Evolutionary conservation across 176 grass and related monocot genomes (phyloP).

Genomic region (Hordeum vulgare): DNA sequence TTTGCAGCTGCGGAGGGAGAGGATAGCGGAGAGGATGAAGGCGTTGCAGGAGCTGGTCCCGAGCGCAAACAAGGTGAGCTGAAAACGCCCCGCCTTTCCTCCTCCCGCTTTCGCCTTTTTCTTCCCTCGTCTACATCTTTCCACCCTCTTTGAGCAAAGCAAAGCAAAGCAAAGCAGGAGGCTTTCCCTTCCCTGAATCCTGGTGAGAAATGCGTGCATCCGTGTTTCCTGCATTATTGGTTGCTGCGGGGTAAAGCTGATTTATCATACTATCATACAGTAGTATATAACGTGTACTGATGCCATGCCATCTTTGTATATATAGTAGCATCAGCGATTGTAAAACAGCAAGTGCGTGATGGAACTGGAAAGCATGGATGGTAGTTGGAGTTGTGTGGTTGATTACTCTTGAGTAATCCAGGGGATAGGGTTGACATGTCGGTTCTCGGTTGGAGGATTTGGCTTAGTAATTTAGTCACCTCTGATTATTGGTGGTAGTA

Average conservation of each 20-base stretch:
- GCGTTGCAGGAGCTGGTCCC: slow-evolving; percentile 90
- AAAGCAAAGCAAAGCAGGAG: slow-evolving; percentile 31
- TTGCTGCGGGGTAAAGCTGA: not conserved
- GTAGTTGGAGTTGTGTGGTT: not conserved
- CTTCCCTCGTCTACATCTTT: not conserved
- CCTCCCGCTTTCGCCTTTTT: slow-evolving; percentile 7
- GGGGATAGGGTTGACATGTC: not conserved
- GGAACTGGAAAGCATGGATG: slow-evolving; percentile 2
- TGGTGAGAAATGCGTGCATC: slow-evolving; percentile 13
- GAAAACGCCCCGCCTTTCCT: not conserved
- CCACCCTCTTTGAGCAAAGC: slow-evolving; percentile 27
- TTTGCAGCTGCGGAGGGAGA: slow-evolving; percentile 90
- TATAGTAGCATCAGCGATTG: not conserved
- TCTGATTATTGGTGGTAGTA: not conserved
- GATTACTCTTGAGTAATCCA: not conserved
- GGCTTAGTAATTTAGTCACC: not conserved
- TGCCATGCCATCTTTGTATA: not conserved
- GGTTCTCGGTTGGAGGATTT: not conserved
- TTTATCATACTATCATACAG: not conserved
- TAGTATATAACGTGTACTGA: slow-evolving; percentile 7
- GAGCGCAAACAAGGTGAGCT: slow-evolving; percentile 80
- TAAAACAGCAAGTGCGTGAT: not conserved
- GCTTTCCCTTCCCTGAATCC: slow-evolving; percentile 46
- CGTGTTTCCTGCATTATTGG: slow-evolving; percentile 1
- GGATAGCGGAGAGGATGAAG: slow-evolving; percentile 99